A percentile compares a stretch with the other conserved stretches of the same genome.
Conservation (phyloP, 139 green algal species). For the Pleodorina starrii region DNA sequence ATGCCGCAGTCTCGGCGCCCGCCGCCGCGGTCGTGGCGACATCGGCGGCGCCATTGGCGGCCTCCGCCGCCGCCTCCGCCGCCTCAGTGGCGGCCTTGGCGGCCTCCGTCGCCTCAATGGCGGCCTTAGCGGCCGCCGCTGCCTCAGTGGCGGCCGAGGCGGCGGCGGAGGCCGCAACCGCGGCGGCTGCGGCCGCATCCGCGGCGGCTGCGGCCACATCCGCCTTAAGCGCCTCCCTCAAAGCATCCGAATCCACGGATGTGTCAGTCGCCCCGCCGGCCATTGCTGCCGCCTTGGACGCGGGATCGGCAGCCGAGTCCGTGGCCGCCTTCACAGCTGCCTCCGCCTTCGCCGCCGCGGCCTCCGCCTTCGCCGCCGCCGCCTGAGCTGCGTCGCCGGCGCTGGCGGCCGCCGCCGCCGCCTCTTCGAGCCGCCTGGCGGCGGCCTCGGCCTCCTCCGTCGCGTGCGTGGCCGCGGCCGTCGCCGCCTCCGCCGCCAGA, state of each 20-base stretch:
- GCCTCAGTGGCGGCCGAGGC: neutral
- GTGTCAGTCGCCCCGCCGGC: neutral
- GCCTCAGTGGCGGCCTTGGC: neutral
- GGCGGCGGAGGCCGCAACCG: neutral
- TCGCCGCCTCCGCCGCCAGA: neutral
- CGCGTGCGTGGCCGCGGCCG: too few relatives aligned
- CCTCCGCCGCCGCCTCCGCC: conserved; percentile 14
- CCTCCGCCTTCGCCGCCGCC: too few relatives aligned
- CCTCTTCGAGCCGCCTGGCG: too few relatives aligned
- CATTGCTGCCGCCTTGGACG: neutral
- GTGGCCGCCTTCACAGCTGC: neutral
- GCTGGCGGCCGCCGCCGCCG: too few relatives aligned
- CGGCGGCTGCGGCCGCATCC: neutral
- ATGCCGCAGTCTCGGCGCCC: neutral
- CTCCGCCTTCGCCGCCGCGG: too few relatives aligned
- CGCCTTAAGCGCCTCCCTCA: too few relatives aligned
- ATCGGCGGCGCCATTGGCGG: neutral
- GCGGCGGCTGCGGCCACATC: neutral
- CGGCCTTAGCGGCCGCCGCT: neutral
- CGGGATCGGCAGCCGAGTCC: neutral
- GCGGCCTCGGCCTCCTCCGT: too few relatives aligned
- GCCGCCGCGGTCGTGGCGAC: neutral
- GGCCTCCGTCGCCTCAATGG: neutral
- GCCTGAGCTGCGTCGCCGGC: too few relatives aligned
- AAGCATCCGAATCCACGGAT: too few relatives aligned